Evolutionary conservation across 2,329 filamentous ascomycete species (phyloP), one percentile per base, ranked within the genome.

Genomic region (Grosmannia huntii): DNA sequence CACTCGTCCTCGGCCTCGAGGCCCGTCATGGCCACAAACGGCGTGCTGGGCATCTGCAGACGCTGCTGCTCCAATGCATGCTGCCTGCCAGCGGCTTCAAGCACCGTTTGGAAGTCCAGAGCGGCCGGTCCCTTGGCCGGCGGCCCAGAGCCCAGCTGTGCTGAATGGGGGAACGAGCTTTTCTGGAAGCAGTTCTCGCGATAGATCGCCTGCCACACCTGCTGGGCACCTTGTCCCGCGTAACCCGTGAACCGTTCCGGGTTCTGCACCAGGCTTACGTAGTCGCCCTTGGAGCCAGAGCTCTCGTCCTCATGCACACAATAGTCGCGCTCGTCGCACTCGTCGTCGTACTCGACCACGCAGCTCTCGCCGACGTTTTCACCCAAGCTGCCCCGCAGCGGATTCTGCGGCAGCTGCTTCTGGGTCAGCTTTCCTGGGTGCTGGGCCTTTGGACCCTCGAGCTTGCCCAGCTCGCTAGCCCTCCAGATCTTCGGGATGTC

Each of bases 171-270:
- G 68, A 85, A 85, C 0, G 83, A 85, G 63, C 79, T 79, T 69
- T 77, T 81, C 65, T 83, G 80, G 76, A 99, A 99, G 74, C 94
- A 99, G 71, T 99, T 99, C 72, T 99, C 94, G 56, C 90, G 82
- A 73, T 99, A 99, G 60, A 99, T 90, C 59, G 94, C 88, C 68
- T 96, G 87, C 94, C 94, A 99, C 19, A 99, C 89, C 73, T 95
- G 90, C 67, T 86, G 83, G 48, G 92, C 83, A 21, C 91, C 87
- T 60, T 86, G 81, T 57, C 94, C 94, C 9, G 86, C 81, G 68
- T 97, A 99, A 54, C 94, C 94, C 0, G 94, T 99, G 72, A 96
- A 99, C 60, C 91, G 82, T 69, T 99, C 92, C 0, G 92, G 92
- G 68, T 99, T 99, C 69, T 90, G 87, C 55, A 95, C 78, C 64